These are phyloP conservation scores for Colletotrichum siamense DNA, from an alignment of 2,329 filamentous ascomycete species.

Conservation along the genomic window DNA sequence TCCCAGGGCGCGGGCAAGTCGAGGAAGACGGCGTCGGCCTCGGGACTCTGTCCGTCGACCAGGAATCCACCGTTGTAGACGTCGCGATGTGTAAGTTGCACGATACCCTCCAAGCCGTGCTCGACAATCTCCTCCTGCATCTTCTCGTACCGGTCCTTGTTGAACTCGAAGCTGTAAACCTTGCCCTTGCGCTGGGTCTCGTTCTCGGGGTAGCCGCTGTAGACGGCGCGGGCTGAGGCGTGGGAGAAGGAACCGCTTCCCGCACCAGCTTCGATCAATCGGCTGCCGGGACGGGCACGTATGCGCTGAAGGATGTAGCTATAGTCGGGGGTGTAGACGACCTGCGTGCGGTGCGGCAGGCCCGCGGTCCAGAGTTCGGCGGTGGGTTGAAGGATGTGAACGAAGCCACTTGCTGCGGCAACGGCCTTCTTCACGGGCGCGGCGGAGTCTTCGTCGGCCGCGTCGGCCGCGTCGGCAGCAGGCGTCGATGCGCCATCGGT, in stretches of 20 bases:
- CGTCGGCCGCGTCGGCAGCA: constrained; percentile 36
- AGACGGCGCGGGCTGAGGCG: constrained; percentile 77
- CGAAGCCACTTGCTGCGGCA: constrained; percentile 70
- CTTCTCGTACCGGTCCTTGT: constrained; percentile 73
- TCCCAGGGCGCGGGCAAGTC: constrained; percentile 84
- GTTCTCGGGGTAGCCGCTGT: constrained; percentile 68
- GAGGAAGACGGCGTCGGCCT: constrained; percentile 76
- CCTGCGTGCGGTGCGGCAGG: constrained; percentile 81
- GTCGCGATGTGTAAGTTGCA: constrained; percentile 78
- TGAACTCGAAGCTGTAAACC: constrained; percentile 85
- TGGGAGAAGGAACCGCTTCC: constrained; percentile 87
- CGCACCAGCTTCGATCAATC: constrained; percentile 80
- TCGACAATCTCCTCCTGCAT: constrained; percentile 72
- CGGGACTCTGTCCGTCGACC: constrained; percentile 62
- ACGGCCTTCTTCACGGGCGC: constrained; percentile 51
- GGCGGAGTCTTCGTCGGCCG: constrained; percentile 35
- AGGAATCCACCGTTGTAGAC: constrained; percentile 80
- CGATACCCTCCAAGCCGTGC: constrained; percentile 69
- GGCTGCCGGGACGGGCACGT: constrained; percentile 73
- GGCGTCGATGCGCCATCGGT: constrained; percentile 22
- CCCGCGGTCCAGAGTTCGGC: constrained; percentile 84
- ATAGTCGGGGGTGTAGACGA: constrained; percentile 87
- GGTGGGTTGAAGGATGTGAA: constrained; percentile 79
- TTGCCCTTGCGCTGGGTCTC: constrained; percentile 60
- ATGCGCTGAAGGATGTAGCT: constrained; percentile 83